phyloP scores from a whole-genome alignment of 306 rosid genomes.

The Cucurbita moschata region DNA sequence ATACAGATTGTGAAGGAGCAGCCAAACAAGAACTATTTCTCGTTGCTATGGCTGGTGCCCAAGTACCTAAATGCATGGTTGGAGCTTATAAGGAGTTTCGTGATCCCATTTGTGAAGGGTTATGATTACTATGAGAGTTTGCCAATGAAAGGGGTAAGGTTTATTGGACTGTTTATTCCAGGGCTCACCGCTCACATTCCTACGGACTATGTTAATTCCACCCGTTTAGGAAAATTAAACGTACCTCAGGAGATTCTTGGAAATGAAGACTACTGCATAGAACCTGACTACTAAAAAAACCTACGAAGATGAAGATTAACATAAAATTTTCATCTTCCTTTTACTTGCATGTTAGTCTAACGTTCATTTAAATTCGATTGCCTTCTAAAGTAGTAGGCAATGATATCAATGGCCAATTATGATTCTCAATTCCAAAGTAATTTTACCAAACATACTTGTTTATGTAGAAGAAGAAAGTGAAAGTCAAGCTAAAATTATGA shows the following conservation, averaged over 20 bases:
- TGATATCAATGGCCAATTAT: neutral
- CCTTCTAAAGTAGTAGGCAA: too few relatives aligned
- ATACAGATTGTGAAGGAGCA: constrained; percentile 46
- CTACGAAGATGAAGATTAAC: neutral
- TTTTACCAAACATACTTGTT: too few relatives aligned
- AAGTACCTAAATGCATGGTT: constrained; percentile 34
- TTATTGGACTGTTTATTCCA: constrained; percentile 49
- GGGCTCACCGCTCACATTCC: constrained; percentile 46
- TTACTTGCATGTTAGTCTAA: neutral
- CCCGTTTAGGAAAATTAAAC: constrained; percentile 28
- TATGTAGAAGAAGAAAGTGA: neutral
- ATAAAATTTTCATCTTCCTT: neutral
- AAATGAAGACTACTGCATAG: neutral
- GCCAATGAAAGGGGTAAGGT: constrained; percentile 26
- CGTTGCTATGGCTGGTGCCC: constrained; percentile 37
- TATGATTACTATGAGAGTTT: constrained; percentile 28
- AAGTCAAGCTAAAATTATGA: neutral
- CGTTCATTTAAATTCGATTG: too few relatives aligned
- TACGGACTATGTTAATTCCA: constrained; percentile 37
- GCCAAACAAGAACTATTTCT: constrained; percentile 72
- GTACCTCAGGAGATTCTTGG: neutral
- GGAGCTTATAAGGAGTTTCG: constrained; percentile 55
- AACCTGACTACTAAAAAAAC: neutral
- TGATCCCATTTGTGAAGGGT: constrained; percentile 31
- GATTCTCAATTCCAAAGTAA: neutral